These are phyloP conservation scores for Hypoxylon subgilvum DNA, from an alignment of 495 filamentous ascomycete genomes.

Conservation along the genomic window DNA sequence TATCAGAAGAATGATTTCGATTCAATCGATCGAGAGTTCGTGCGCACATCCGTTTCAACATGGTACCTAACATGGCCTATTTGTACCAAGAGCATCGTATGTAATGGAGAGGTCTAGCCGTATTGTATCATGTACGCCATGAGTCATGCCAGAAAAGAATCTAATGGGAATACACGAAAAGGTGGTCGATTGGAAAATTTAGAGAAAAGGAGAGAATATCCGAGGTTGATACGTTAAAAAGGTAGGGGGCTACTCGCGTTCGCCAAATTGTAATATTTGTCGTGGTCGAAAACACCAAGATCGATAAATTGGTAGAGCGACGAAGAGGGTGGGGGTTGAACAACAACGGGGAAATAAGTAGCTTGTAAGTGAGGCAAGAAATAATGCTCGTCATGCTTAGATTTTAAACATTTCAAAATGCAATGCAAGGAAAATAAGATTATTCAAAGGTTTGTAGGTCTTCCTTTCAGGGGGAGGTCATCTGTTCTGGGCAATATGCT, in stretches of 20 bases:
- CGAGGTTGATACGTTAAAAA: too few relatives aligned
- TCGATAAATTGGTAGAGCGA: slow-evolving; percentile 15
- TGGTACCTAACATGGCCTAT: slow-evolving; percentile 15
- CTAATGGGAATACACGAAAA: not conserved
- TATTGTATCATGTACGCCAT: slow-evolving; percentile 37
- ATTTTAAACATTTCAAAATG: slow-evolving; percentile 34
- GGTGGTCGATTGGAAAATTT: not conserved
- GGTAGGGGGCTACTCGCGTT: too few relatives aligned
- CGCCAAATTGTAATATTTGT: slow-evolving; percentile 8
- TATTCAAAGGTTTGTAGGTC: slow-evolving; percentile 21
- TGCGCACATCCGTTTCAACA: slow-evolving; percentile 20
- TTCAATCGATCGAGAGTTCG: slow-evolving; percentile 32
- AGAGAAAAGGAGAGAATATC: not conserved
- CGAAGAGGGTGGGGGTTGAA: slow-evolving; percentile 1
- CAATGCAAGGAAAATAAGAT: slow-evolving; percentile 21
- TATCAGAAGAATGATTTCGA: slow-evolving; percentile 37
- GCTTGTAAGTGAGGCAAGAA: slow-evolving; percentile 23
- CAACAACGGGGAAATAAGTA: slow-evolving; percentile 14
- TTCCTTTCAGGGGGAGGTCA: slow-evolving; percentile 1
- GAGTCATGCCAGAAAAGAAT: slow-evolving; percentile 28
- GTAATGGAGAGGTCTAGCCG: slow-evolving; percentile 28
- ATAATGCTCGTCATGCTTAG: slow-evolving; percentile 30
- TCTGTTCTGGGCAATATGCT: too few relatives aligned
- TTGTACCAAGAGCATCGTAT: slow-evolving; percentile 19
- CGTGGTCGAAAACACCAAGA: slow-evolving; percentile 3